Conservation (phyloP, 2,329 filamentous ascomycete genomes). For the Blastomyces silverae region DNA sequence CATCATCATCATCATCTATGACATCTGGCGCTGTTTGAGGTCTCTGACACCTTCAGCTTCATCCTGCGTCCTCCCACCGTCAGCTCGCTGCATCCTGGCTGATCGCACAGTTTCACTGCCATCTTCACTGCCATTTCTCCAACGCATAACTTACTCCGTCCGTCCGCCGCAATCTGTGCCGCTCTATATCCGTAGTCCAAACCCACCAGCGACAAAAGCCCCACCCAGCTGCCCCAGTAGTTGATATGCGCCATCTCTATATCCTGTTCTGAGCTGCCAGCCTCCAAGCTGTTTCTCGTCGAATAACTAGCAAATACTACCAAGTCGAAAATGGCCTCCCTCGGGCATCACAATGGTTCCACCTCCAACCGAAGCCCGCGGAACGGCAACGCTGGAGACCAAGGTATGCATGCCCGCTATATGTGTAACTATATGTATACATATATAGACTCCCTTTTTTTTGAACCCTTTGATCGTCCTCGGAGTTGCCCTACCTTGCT, state of each 20-base stretch:
- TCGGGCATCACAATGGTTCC: neutral
- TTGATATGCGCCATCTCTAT: neutral
- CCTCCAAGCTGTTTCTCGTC: neutral
- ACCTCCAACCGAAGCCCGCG: neutral
- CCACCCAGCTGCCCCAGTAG: neutral
- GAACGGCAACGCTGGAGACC: neutral
- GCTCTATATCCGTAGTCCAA: neutral
- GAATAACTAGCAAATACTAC: neutral
- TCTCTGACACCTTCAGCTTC: neutral
- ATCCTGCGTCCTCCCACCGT: neutral
- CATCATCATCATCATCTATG: neutral
- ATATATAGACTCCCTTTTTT: neutral
- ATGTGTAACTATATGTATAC: neutral
- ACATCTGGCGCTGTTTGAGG: neutral
- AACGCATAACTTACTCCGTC: no score
- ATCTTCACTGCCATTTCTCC: neutral
- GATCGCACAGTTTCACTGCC: neutral
- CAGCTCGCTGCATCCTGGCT: neutral
- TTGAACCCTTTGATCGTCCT: neutral
- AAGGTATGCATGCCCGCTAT: slow-evolving; percentile 1
- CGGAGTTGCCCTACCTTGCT: neutral
- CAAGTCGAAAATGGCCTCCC: neutral
- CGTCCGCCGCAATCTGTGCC: neutral
- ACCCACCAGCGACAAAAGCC: neutral
- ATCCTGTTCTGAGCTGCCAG: neutral